These are phyloP conservation scores for Globisporangium nodosum DNA, from an alignment of 352 stramenopile genomes.

Conservation along the genomic window DNA sequence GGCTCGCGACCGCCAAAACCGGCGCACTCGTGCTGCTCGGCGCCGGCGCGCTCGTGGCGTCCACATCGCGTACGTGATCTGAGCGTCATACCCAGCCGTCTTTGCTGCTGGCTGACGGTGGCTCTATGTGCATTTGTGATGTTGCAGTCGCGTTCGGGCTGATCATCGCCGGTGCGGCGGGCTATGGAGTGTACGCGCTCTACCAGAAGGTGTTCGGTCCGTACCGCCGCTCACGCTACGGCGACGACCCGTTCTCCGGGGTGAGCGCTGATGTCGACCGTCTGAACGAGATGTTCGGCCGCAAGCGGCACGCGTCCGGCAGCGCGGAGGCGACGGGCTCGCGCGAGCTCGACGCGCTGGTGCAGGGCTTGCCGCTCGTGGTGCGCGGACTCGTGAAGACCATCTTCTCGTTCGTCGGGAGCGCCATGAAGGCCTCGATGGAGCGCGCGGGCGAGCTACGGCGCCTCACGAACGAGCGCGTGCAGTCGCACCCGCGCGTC, in stretches of 20 bases:
- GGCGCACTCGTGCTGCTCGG: conserved; percentile 56
- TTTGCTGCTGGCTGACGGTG: not conserved
- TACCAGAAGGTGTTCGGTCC: conserved; percentile 57
- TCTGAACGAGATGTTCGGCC: conserved; percentile 38
- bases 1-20: conserved; percentile 50
- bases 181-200: conserved; percentile 66
- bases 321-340: conserved; percentile 8
- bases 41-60: conserved; percentile 47
- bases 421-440: conserved; percentile 62
- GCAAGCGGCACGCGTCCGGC: conserved; percentile 7
- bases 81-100: not conserved
- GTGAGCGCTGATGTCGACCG: conserved; percentile 45
- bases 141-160: conserved; percentile 65
- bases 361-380: conserved; percentile 54
- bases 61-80: conserved; percentile 44
- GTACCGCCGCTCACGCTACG: conserved; percentile 27
- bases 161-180: conserved; percentile 55
- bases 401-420: conserved; percentile 57
- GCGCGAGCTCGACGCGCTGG: conserved; percentile 46
- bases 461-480: conserved; percentile 40
- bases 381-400: conserved; percentile 59
- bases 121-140: not conserved
- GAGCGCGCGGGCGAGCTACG: conserved; percentile 49
- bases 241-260: conserved; percentile 30
- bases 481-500: conserved; percentile 50